Evolutionary conservation across 2,329 filamentous ascomycete species (phyloP), one percentile per base, ranked within the genome.

Genomic region (Calonectria hawksworthii): DNA sequence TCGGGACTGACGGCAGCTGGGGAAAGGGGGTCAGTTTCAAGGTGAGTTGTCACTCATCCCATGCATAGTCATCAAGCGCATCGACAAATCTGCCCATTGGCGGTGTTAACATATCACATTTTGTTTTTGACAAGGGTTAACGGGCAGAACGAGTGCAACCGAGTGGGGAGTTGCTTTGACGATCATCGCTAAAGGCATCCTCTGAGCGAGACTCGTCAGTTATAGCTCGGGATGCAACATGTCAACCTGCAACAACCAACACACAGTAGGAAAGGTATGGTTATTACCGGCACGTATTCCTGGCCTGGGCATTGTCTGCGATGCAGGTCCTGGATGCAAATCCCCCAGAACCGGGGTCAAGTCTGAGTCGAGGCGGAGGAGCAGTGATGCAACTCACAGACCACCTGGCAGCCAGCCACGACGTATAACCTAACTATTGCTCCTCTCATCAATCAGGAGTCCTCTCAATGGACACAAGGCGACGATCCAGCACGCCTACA

Each of bases 241-340:
- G n/a, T 28, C 56, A 36, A 38, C 23, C 38, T 38, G 34, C 56
- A 41, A 41, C 26, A 28, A 21, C 34, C 56, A 63, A 38, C 34
- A 21, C 56, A 21, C 23, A 41, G 34, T 21, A 34, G 56, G 56
- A 26, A 63, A 41, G 8, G n/a, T 28, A 23, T 41, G 23, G 5
- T 34, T 38, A 34, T 34, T 34, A 34, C 21, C 28, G 23, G 30
- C 28, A 28, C 34, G 10, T 26, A 21, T 44, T 65, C 18, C 56
- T 41, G 34, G n/a, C 34, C 54, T 72, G 70, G 56, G 32, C 72
- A 78, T 75, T 70, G 76, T 75, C 59, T 64, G 56, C 71, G 70
- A 80, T 72, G 77, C 79, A 80, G 77, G 79, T 80, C 75, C 72
- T 77, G 68, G 73, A 61, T 65, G 73, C 65, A 66, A 79, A 80